Percentiles rank a stretch among this genome's conserved stretches.
These are phyloP conservation scores for Picochlorum sp. DNA, from an alignment of 139 green algal genomes.

Conservation along the genomic window DNA sequence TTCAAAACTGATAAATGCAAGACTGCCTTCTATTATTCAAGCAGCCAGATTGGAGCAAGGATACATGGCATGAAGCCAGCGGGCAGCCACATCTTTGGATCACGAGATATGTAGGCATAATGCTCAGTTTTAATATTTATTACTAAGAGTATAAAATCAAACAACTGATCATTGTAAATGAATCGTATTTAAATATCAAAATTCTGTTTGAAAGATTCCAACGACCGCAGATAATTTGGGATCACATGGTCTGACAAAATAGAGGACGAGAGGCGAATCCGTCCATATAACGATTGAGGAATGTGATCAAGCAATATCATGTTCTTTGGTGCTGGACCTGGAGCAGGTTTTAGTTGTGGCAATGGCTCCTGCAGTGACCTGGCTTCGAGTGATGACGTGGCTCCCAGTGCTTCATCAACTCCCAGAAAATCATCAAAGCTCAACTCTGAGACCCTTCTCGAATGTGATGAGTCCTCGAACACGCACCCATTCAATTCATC, in stretches of 20 bases:
- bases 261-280: conserved; percentile 60
- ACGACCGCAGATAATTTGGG: conserved; percentile 51
- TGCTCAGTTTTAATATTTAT: neutral
- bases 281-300: conserved; percentile 43
- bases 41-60: neutral
- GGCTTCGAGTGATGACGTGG: neutral
- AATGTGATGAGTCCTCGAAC: neutral
- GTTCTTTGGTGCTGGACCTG: neutral
- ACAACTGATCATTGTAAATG: neutral
- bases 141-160: neutral
- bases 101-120: conserved; percentile 6
- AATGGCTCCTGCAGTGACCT: conserved; percentile 4
- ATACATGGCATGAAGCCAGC: conserved; percentile 36
- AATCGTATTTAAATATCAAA: too few species aligned
- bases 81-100: conserved; percentile 10
- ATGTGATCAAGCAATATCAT: conserved; percentile 43
- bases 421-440: conserved; percentile 6
- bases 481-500: neutral
- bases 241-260: conserved; percentile 77
- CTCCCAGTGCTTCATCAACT: conserved; percentile 4
- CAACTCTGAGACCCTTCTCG: neutral
- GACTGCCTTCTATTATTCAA: neutral
- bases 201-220: conserved; percentile 29
- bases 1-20: neutral
- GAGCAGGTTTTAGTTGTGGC: conserved; percentile 5